Evolutionary conservation across 495 filamentous ascomycete species (phyloP), one percentile per base, ranked within the genome.

Genomic region (Xylaria nigripes): DNA sequence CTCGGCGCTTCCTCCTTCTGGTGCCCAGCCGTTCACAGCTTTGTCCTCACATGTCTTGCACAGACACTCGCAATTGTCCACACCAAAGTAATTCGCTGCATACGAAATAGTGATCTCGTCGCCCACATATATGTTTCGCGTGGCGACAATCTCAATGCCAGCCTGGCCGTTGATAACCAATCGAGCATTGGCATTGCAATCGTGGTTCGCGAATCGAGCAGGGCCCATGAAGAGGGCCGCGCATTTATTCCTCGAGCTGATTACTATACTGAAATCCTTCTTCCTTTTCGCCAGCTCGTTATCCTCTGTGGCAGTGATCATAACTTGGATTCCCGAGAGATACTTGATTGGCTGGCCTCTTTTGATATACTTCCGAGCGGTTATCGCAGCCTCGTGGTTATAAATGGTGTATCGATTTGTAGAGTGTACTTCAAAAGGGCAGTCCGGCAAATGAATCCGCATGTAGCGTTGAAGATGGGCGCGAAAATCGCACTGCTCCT

Each of bases 101-200:
- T 99, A 99, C 3, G 81, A 87, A 1, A 97, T 91, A 0, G 94
- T 97, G 57, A 99, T 94, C 68, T 97, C 93, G 53, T 96, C 91
- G 3, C 90, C 94, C 2, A 86, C 73, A 22, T 86, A 78, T 25
- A 99, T 96, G 56, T 94, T 76, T 51, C 83, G 82, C 19, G 79
- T 76, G 6, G 93, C 84, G 43, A 90, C 75, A 36, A 99, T 85
- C 62, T 90, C 84, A 74, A 99, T 96, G 29, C 90, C 89, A 58
- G 90, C 85, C 32, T 82, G 81, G 24, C 89, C 87, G 25, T 79
- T 82, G 16, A 89, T 95, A 56, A 86, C 82, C 53, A 99, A 75
- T 61, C 83, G 77, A 3, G 90, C 90, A 74, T 97, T 99, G 23
- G 94, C 89, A 58, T 87, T 81, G 67, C 93, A 99, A 68, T 99